These are phyloP conservation scores for Amanita pseudoporphyria DNA, from an alignment of 768 basidiomycete genomes.

Conservation along the genomic window DNA sequence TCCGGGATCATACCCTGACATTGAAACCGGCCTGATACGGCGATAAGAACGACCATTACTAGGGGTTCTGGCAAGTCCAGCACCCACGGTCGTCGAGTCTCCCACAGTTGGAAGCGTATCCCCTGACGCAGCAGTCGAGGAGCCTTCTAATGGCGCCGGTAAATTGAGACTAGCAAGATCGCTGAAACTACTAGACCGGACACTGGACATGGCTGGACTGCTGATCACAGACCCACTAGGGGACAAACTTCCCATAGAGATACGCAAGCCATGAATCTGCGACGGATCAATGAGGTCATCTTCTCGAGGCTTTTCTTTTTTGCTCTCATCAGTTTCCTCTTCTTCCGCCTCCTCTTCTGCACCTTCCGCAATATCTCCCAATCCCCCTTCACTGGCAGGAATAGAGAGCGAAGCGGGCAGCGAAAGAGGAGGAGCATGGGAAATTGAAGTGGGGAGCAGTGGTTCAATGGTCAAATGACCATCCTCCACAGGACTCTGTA, in stretches of 20 bases:
- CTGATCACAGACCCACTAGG: slow-evolving; percentile 14
- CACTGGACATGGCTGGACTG: slow-evolving; percentile 16
- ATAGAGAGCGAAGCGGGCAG: slow-evolving; percentile 22
- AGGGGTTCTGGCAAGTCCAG: neutral
- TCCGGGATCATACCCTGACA: neutral
- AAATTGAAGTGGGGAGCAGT: slow-evolving; percentile 29
- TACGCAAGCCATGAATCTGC: slow-evolving; percentile 49
- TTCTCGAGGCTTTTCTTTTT: slow-evolving; percentile 11
- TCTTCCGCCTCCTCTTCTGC: slow-evolving; percentile 47
- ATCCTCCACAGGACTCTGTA: slow-evolving; percentile 7
- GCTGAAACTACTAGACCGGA: neutral
- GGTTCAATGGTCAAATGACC: slow-evolving; percentile 37
- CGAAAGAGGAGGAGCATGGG: slow-evolving; percentile 29
- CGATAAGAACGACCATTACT: neutral
- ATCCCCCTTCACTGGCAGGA: slow-evolving; percentile 20
- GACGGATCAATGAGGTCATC: slow-evolving; percentile 22
- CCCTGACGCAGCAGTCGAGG: neutral
- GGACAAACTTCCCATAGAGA: slow-evolving; percentile 34
- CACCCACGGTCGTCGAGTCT: neutral
- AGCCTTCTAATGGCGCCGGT: neutral
- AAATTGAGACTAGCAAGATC: neutral
- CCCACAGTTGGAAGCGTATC: neutral
- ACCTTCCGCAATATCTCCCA: slow-evolving; percentile 59
- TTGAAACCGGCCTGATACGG: neutral
- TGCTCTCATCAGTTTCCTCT: slow-evolving; percentile 8